Evolutionary conservation across 306 rosid species (phyloP), one percentile per base, ranked within the genome.

Genomic region (Phaseolus lunatus): DNA sequence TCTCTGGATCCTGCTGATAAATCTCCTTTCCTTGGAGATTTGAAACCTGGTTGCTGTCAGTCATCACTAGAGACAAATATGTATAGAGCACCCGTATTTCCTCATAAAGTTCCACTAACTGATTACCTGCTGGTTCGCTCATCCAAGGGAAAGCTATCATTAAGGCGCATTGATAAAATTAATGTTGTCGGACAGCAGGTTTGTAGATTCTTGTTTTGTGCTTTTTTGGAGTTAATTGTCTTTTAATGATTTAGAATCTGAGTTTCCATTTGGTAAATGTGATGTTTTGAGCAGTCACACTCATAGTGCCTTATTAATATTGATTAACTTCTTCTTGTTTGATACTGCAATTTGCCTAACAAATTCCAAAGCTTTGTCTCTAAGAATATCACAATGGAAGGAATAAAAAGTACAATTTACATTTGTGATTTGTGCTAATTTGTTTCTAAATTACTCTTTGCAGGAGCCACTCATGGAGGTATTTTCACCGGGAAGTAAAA

Each of bases 391-490:
- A 66, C 13, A 48, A 59, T 62, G 23, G 48, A 12, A 22, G 8
- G 15, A 35, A 54, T 49, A 59, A 19, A 29, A 54, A 31, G 16
- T 58, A 4, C 16, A 37, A 3, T 47, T 48, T 41, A 39, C 59
- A 35, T 20, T 47, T 71, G 71, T 24, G 37, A 63, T 49, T 15
- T 31, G 0, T 58, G 67, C 52, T 73, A 54, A 82, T 72, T 54
- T 59, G 29, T 37, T 54, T 78, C 54, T 78, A 77, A 45, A 49
- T 31, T 83, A 5, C 49, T 58, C 71, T 76, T 73, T 85, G 78
- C 90, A 95, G 98, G 98, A 95, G 85, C 98, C 98, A 50, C 96
- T 95, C 48, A 90, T 89, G 96, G 98, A 95, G 86, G 98, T 92
- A 67, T 83, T 92, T 76, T 90, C 98, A 35, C 98, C 98, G 50